Evolutionary conservation across 1,139 yeast species (phyloP), one percentile per base, ranked within the genome.

Genomic region (Lodderomyces beijingensis): DNA sequence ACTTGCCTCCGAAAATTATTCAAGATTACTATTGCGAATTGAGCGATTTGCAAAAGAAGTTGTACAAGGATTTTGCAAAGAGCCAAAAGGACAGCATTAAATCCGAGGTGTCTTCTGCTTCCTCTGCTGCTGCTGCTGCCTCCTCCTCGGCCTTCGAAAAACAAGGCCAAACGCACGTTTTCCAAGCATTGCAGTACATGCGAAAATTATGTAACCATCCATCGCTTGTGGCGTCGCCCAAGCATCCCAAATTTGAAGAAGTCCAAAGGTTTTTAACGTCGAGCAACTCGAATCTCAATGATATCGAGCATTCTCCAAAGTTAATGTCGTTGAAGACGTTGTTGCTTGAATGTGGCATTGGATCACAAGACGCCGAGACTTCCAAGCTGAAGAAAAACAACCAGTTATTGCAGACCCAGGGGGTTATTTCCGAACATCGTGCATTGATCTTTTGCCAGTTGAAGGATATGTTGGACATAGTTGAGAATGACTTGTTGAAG

Each of bases 181-280:
- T 93, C 80, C 98, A 91, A 57, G 96, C 96, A 0, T 71, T 93
- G 46, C 97, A 93, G 55, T 93, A 93, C 53, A 88, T 93, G 96
- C 74, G 98, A 44, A 93, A 93, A 56, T 67, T 93, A 36, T 93
- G 98, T 64, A 93, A 93, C 52, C 98, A 91, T 58, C 98, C 98
- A 5, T 85, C 96, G 3, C 73, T 93, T 42, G 96, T 93, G n/a
- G 62, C 89, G 37, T 77, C 86, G 17, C 78, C 84, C 10, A 75
- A 75, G 39, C 97, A 88, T 59, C 98, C 98, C 2, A 88, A 87
- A 53, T 83, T 70, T 49, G 60, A 62, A 3, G 83, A 79, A 49
- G 86, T 87, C 13, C 67, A 65, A 36, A 61, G 65, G 24, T 79
- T 79, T 43, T 65, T 91, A 46, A 65, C 68, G 26, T 65, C 70